phyloP scores from a whole-genome alignment of 805 yeast genomes.

The Yamadazyma olivae region DNA sequence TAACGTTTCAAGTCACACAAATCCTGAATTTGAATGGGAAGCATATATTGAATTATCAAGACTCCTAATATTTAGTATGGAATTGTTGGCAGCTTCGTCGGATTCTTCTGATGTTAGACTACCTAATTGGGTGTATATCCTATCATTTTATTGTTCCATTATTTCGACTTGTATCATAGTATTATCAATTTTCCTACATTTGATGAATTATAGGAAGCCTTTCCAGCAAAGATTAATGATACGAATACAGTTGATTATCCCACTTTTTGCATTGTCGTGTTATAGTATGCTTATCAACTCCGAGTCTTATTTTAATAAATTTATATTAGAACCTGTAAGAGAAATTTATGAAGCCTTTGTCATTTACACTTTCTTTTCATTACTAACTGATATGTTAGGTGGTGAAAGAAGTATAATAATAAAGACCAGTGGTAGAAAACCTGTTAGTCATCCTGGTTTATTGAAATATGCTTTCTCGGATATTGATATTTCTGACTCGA shows the following conservation, averaged over 20 bases:
- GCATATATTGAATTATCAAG: no score
- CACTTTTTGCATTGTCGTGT: constrained; percentile 74
- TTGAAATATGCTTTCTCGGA: constrained; percentile 48
- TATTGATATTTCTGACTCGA: constrained; percentile 85
- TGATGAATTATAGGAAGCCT: constrained; percentile 78
- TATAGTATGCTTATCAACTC: constrained; percentile 52
- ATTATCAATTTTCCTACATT: constrained; percentile 28
- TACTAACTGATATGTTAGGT: constrained; percentile 79
- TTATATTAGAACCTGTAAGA: constrained; percentile 65
- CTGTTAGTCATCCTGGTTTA: constrained; percentile 63
- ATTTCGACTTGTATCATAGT: constrained; percentile 19
- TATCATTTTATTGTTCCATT: constrained; percentile 22
- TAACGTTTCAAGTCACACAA: no score
- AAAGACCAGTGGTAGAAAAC: constrained; percentile 64
- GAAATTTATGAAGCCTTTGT: constrained; percentile 97
- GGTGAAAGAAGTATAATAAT: constrained; percentile 88
- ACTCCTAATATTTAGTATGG: no score
- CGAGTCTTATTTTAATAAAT: constrained; percentile 35
- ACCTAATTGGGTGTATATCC: constrained; percentile 6
- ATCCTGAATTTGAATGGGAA: no score
- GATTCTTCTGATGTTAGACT: no score
- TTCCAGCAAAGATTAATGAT: constrained; percentile 81
- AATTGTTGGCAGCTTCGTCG: no score
- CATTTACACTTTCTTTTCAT: constrained; percentile 85
- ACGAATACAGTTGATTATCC: constrained; percentile 78